Conservation (phyloP, 1,139 yeast species). For the Debaryomyces robertsiae region DNA sequence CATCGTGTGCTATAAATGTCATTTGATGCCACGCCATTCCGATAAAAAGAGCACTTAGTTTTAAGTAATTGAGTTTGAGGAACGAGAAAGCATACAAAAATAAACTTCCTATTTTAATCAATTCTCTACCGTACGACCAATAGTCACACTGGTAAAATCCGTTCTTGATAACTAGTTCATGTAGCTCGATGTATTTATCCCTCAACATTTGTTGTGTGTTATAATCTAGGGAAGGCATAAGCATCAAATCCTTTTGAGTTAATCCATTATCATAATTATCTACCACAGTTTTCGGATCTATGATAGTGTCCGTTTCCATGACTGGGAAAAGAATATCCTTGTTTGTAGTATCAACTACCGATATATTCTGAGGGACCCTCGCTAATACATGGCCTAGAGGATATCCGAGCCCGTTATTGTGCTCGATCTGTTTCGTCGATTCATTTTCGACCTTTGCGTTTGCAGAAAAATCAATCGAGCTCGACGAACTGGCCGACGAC, state of each 20-base stretch:
- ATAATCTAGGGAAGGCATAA: constrained; percentile 66
- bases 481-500: constrained; percentile 19
- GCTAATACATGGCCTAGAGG: constrained; percentile 45
- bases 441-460: not conserved
- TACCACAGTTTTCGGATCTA: constrained; percentile 58
- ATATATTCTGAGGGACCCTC: constrained; percentile 50
- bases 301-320: constrained; percentile 35
- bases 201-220: constrained; percentile 63
- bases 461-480: constrained; percentile 4
- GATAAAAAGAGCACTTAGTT: constrained; percentile 61
- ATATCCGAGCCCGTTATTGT: constrained; percentile 34
- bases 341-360: constrained; percentile 38
- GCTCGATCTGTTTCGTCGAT: constrained; percentile 5
- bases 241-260: constrained; percentile 54
- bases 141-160: constrained; percentile 76
- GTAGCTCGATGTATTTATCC: constrained; percentile 61
- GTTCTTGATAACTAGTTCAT: constrained; percentile 52
- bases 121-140: constrained; percentile 68
- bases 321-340: constrained; percentile 42
- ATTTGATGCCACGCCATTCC: constrained; percentile 91
- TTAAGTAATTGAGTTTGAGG: constrained; percentile 47
- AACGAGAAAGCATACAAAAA: constrained; percentile 54
- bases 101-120: constrained; percentile 58
- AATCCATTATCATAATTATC: constrained; percentile 59
- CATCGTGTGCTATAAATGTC: constrained; percentile 86